These are phyloP conservation scores for Rubroshorea leprosula DNA, from an alignment of 345 rosid species.

Conservation along the genomic window DNA sequence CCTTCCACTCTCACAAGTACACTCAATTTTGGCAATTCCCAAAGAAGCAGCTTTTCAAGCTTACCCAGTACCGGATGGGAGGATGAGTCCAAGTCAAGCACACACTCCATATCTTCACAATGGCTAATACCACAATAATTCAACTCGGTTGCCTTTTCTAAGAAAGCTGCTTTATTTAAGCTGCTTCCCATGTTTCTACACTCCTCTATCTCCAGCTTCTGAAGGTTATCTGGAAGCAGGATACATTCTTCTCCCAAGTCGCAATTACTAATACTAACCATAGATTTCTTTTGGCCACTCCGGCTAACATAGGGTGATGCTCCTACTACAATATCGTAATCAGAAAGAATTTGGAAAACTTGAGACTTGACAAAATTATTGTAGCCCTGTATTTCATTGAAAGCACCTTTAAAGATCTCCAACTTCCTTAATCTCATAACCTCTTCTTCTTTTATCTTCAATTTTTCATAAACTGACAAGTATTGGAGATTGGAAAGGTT, in stretches of 20 bases:
- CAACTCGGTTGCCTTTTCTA: not conserved
- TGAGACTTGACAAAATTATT: not conserved
- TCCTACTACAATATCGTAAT: not conserved
- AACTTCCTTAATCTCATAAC: not conserved
- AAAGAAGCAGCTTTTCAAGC: not conserved
- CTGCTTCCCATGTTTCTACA: constrained; percentile 2
- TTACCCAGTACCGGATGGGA: not conserved
- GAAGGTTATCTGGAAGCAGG: not conserved
- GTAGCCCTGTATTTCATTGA: not conserved
- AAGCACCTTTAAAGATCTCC: not conserved
- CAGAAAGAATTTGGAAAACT: not conserved
- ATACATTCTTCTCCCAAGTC: not conserved
- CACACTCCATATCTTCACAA: not conserved
- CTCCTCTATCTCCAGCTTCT: not conserved
- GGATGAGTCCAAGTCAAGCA: not conserved
- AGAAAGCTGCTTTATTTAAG: not conserved
- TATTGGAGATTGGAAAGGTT: not conserved
- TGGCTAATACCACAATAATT: not conserved
- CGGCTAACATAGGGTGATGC: too few species aligned
- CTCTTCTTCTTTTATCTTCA: not conserved
- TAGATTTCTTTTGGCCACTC: not conserved
- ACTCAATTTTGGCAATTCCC: not conserved
- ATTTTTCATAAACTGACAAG: not conserved
- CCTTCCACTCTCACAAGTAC: constrained; percentile 6
- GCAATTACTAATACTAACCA: not conserved